Evolutionary conservation across 768 basidiomycete genomes (phyloP).

Genomic region (Phylloporus scabripes): DNA sequence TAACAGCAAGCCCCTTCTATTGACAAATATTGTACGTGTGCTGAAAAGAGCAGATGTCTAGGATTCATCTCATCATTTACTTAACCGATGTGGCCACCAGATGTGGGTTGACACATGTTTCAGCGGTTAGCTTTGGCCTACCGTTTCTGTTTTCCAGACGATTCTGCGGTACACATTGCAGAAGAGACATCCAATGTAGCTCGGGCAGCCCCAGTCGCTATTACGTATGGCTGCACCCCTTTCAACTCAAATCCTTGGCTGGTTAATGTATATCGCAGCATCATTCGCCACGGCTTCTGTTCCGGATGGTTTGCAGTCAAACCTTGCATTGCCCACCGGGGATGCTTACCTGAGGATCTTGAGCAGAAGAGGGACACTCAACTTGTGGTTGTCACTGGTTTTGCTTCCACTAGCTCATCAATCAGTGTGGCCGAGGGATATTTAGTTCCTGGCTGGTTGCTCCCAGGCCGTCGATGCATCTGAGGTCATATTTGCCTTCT

Average conservation of each 20-base stretch:
- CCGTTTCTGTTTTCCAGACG: conserved; percentile 28
- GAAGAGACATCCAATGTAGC: conserved; percentile 43
- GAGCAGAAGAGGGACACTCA: conserved; percentile 38
- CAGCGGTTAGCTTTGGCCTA: background rate
- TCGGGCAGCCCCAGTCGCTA: conserved; percentile 40
- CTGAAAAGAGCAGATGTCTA: conserved; percentile 14
- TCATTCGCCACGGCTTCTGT: conserved; percentile 41
- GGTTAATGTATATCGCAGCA: conserved; percentile 38
- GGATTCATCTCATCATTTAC: conserved; percentile 26
- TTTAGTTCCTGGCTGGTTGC: conserved; percentile 39
- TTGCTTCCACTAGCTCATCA: no score
- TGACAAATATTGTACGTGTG: background rate
- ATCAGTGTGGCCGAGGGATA: no score
- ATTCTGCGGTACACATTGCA: conserved; percentile 44
- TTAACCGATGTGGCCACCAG: conserved; percentile 22
- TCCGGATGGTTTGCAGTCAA: conserved; percentile 27
- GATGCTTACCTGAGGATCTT: conserved; percentile 37
- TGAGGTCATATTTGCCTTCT: conserved; percentile 43
- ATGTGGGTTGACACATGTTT: conserved; percentile 8
- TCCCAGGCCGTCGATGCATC: conserved; percentile 45
- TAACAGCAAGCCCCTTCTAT: conserved; percentile 6
- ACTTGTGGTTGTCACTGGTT: conserved; percentile 40
- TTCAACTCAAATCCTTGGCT: conserved; percentile 37
- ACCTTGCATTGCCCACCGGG: conserved; percentile 37
- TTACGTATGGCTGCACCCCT: conserved; percentile 39